Evolutionary conservation across 805 yeast genomes (phyloP), one percentile per base, ranked within the genome.

Genomic region (Teunomyces atbi): DNA sequence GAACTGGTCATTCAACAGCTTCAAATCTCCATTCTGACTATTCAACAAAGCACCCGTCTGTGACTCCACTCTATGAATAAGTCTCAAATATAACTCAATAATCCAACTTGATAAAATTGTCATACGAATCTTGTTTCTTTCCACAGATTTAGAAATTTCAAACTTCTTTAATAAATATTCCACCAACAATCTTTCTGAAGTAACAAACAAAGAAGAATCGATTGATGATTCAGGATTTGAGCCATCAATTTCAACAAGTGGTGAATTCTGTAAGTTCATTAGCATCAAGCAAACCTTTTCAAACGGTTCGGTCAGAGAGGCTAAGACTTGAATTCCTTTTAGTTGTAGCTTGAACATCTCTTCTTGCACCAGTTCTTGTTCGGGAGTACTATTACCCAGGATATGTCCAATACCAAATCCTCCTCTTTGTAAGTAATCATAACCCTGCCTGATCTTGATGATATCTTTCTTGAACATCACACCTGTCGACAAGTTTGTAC

Each of bases 71-170:
- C 60, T 55, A 49, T 76, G 72, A 21, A 78, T 61, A 32, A 68
- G 64, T 49, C 82, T 76, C 53, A 83, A 66, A 51, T 69, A 77
- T 7, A 81, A 56, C 61, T 85, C 86, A 2, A 82, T 76, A 16
- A 84, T 74, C 90, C 90, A 85, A 51, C 83, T 75, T 10, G 83
- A 77, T 12, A 87, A 58, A 47, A 84, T 71, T 1, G 70, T 68
- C 18, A 75, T 66, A 45, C 61, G 56, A 12, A 69, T 59, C 26
- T 53, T 59, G 44, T 62, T 69, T 35, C 55, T 64, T 23, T 64
- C 68, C 5, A 42, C 41, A 4, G 46, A 51, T 44, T 60, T 61
- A 4, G 63, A 58, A 7, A 52, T 51, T 4, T 51, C 49, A 41
- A 63, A 66, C 44, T 69, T 71, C 5, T 55, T 58, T 26, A 59